Base-by-base conservation (phyloP, 331 rosid genomes). In the Telfairia occidentalis region DNA sequence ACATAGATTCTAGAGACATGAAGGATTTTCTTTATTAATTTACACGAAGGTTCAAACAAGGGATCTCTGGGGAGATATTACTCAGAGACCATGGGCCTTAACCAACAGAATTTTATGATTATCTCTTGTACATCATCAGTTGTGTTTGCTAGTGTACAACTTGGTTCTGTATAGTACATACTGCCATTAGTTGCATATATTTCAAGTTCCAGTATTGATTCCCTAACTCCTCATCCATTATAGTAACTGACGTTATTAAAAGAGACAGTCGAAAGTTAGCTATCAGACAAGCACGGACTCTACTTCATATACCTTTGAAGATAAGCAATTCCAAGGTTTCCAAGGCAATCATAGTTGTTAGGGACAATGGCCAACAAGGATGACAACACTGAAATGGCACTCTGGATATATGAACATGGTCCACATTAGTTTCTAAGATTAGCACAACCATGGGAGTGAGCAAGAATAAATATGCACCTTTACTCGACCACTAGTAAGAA, bases 271-370 rank as follows among this genome's bases (percentile, higher is more conserved):
- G 38, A 69, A 43, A 26, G 21, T 42, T 35, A 67, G 74, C 21
- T 24, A 9, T 42, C 74, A 67, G 57, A 45, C 57, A 69, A 69
- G 26, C 55, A 55, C 16, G 67, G 77, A 13, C 13, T n/a, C 10
- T 16, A 46, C 19, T 54, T 55, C 42, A 24, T 23, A 21, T 42
- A 94, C 98, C 84, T 88, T 83, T 85, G 92, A 79, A 94, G 95
- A 81, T 89, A 87, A 82, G 97, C 97, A 79, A 87, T 89, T 81
- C 98, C 98, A 66, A 94, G 97, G 83, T 91, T 91, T 81, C 87
- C 95, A 52, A 94, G 89, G 85, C 97, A 91, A 81, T 94, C 98
- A 80, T 82, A 87, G 84, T 89, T 88, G 82, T 89, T 90, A 32
- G 90, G 89, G 45, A 86, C 80, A 80, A 87, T 76, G 71, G 84